phyloP scores from a whole-genome alignment of 2,329 filamentous ascomycete species.

The Trichoderma afroharzianum region DNA sequence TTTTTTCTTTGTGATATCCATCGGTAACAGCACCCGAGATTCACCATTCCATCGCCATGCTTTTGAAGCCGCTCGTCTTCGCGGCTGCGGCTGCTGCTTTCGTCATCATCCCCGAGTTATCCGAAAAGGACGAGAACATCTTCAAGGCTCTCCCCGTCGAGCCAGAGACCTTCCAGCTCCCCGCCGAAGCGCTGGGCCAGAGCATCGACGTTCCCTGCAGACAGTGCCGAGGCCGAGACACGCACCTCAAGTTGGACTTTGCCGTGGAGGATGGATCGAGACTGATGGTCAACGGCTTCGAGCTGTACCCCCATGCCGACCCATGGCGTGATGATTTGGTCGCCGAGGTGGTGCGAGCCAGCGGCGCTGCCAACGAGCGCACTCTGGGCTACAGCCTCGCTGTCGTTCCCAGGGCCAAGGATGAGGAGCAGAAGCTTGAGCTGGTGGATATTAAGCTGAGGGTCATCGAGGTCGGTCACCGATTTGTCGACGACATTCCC shows the following conservation, averaged over 20 bases:
- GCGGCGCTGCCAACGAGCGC: constrained; percentile 33
- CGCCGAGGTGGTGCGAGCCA: constrained; percentile 44
- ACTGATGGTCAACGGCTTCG: constrained; percentile 57
- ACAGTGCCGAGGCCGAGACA: constrained; percentile 47
- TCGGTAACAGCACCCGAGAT: not conserved
- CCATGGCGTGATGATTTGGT: constrained; percentile 42
- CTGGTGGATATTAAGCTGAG: constrained; percentile 54
- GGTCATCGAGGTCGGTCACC: constrained; percentile 56
- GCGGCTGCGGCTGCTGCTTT: constrained; percentile 43
- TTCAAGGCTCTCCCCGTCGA: constrained; percentile 40
- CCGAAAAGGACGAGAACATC: constrained; percentile 40
- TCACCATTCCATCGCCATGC: constrained; percentile 25
- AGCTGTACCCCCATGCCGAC: constrained; percentile 55
- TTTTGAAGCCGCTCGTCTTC: constrained; percentile 32
- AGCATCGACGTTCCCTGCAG: constrained; percentile 50
- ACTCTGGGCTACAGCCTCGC: constrained; percentile 50
- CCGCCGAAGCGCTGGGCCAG: constrained; percentile 33
- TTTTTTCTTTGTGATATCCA: not conserved
- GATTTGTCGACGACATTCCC: constrained; percentile 52
- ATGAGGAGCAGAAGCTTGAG: constrained; percentile 49
- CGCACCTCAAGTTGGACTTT: constrained; percentile 53
- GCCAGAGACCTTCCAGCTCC: constrained; percentile 36
- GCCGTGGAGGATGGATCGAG: constrained; percentile 45
- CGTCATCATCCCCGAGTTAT: constrained; percentile 51
- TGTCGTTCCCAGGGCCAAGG: constrained; percentile 41